Conservation (phyloP, 2,329 filamentous ascomycete species). For the Colletotrichum sp. region DNA sequence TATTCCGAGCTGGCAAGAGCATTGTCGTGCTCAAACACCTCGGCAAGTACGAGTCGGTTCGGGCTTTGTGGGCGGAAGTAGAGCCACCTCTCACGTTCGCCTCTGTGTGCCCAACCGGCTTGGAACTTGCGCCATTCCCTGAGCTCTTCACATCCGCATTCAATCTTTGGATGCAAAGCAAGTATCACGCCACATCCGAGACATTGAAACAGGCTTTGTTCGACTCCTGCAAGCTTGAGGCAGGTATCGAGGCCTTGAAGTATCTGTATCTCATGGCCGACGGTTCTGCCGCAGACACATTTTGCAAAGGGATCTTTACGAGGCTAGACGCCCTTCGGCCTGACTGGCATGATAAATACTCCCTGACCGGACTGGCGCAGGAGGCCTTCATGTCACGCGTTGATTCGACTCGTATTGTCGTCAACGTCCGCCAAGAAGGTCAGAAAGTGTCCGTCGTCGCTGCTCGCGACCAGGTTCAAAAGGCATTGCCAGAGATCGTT, state of each 20-base stretch:
- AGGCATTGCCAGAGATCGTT: conserved; percentile 65
- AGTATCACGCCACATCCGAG: conserved; percentile 72
- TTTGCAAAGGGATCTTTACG: conserved; percentile 75
- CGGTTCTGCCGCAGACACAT: conserved; percentile 68
- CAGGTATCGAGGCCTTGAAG: conserved; percentile 70
- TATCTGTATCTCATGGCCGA: conserved; percentile 80
- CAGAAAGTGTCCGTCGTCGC: conserved; percentile 47
- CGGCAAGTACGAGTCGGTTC: conserved; percentile 51
- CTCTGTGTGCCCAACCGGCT: conserved; percentile 53
- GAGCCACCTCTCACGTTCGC: conserved; percentile 62
- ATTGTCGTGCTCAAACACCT: conserved; percentile 82
- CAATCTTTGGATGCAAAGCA: conserved; percentile 76
- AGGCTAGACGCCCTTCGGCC: conserved; percentile 67
- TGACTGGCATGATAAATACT: conserved; percentile 81
- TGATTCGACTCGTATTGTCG: conserved; percentile 66
- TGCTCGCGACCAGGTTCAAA: conserved; percentile 34
- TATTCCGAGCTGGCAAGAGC: conserved; percentile 89
- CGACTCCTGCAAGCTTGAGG: conserved; percentile 69
- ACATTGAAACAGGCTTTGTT: conserved; percentile 72
- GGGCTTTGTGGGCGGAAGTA: conserved; percentile 32
- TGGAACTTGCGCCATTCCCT: conserved; percentile 69
- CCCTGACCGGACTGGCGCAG: conserved; percentile 78
- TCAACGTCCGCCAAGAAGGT: conserved; percentile 52
- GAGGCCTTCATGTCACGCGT: conserved; percentile 68
- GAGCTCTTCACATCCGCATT: conserved; percentile 77